Evolutionary conservation across 192 early-diverging fungal species (phyloP), one percentile per base, ranked within the genome.

Genomic region (Blastocladiella britannica): DNA sequence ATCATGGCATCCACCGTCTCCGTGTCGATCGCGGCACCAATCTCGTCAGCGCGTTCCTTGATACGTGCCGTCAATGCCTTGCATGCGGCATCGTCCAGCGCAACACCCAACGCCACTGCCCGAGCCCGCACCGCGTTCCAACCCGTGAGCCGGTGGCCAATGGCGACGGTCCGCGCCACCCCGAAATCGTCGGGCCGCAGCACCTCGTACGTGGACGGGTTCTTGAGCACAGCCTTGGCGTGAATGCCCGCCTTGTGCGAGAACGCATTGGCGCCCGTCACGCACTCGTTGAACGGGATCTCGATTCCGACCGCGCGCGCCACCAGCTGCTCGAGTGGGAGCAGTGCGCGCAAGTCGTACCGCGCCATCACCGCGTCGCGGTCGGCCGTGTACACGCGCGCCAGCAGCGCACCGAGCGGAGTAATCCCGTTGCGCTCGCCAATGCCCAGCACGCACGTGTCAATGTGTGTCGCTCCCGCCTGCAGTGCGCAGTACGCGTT

Each of bases 111-210:
- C 70, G 95, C 91, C 63, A 95, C 86, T 18, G 88, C 88, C 63
- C 93, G 86, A 72, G 91, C 90, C 84, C 95, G 95, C 75, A 97
- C 93, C 37, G 93, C 91, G 70, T 97, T 95, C 91, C 93, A 97
- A 20, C 93, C 91, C 2, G 93, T 97, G 52, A 97, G 71, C 55
- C 91, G 85, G 68, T 94, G 93, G 52, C 91, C 91, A 62, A 97
- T 97, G 27, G 84, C 86, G 53, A 94, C 91, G 65, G 93, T 93
- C 29, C 91, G 83, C 3, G 88, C 93, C 91, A 97, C 95, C 55
- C 92, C 91, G 78, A 95, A 97, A 72, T 93, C 91, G 69, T 95
- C 87, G 56, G 91, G 93, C 72, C 89, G 87, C 61, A 97, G 73
- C 65, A 97, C 95, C 73, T 97, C 93, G 66, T 97, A 97, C 5